Conservation (phyloP, 306 rosid species). For the Senna siamea region DNA sequence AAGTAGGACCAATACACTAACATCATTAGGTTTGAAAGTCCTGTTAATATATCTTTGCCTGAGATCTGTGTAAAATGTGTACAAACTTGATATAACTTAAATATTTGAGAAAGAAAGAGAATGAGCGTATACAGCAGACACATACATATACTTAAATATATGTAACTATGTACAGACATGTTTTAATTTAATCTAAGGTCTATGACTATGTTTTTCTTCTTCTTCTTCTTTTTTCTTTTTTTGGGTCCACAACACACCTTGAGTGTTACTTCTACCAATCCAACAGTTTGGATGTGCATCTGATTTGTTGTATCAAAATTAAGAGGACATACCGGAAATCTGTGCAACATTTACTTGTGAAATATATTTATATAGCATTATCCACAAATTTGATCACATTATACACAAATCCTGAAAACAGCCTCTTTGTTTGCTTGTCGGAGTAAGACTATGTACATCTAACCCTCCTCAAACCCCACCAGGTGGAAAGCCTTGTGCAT, state of each 20-base stretch:
- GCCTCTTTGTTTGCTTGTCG: no score
- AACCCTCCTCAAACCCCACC: no score
- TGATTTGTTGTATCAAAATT: not conserved
- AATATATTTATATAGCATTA: not conserved
- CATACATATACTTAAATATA: not conserved
- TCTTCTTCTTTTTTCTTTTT: not conserved
- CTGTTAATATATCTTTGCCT: not conserved
- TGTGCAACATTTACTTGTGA: not conserved
- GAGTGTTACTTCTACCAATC: conserved; percentile 8
- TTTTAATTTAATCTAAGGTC: conserved; percentile 15
- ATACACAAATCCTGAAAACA: no score
- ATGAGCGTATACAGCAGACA: no score
- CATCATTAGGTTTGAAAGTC: not conserved
- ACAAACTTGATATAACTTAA: not conserved
- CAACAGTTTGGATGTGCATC: not conserved
- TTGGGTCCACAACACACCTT: conserved; percentile 10
- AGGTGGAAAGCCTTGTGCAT: no score
- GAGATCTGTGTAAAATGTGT: conserved; percentile 18
- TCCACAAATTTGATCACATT: not conserved
- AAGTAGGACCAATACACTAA: conserved; percentile 16
- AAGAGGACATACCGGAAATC: not conserved
- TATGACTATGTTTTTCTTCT: no score
- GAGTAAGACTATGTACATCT: no score
- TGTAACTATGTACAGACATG: not conserved
- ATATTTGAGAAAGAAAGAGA: no score